These are phyloP conservation scores for Myochromella boudieri DNA, from an alignment of 768 basidiomycete genomes.

Conservation along the genomic window DNA sequence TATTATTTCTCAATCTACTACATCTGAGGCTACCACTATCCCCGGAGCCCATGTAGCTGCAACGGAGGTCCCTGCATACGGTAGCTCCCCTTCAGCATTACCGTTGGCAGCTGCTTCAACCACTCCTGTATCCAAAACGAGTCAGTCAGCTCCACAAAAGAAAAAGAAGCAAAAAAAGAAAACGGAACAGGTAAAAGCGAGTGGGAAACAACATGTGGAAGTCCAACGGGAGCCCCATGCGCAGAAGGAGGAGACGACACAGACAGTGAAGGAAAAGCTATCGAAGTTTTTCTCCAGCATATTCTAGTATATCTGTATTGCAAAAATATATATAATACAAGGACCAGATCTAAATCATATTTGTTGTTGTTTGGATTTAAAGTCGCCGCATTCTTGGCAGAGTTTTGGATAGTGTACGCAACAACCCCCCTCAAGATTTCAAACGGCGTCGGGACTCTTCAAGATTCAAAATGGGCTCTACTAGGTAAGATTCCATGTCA, in stretches of 20 bases:
- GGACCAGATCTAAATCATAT: too few species aligned
- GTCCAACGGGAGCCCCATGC: not conserved
- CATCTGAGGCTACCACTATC: not conserved
- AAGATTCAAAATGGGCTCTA: slow-evolving; percentile 74
- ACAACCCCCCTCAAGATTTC: slow-evolving; percentile 39
- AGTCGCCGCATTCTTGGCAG: slow-evolving; percentile 21
- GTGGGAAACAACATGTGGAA: not conserved
- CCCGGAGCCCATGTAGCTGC: not conserved
- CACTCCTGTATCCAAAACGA: not conserved
- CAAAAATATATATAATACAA: too few species aligned
- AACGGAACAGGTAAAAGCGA: not conserved
- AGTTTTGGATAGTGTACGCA: slow-evolving; percentile 23
- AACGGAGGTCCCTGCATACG: not conserved
- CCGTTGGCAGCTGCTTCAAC: not conserved
- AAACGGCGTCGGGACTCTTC: slow-evolving; percentile 47
- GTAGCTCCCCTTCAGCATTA: not conserved
- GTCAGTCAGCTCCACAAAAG: not conserved
- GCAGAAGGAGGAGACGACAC: not conserved
- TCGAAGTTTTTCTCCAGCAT: slow-evolving; percentile 14
- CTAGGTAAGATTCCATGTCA: slow-evolving; percentile 57
- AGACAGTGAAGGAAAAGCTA: slow-evolving; percentile 8
- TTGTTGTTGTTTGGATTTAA: slow-evolving; percentile 33
- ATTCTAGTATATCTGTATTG: too few species aligned
- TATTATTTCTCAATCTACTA: too few species aligned
- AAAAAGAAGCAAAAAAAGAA: not conserved